Conservation (phyloP, 805 yeast genomes). For the Yamadazyma takamatsuzukensis region DNA sequence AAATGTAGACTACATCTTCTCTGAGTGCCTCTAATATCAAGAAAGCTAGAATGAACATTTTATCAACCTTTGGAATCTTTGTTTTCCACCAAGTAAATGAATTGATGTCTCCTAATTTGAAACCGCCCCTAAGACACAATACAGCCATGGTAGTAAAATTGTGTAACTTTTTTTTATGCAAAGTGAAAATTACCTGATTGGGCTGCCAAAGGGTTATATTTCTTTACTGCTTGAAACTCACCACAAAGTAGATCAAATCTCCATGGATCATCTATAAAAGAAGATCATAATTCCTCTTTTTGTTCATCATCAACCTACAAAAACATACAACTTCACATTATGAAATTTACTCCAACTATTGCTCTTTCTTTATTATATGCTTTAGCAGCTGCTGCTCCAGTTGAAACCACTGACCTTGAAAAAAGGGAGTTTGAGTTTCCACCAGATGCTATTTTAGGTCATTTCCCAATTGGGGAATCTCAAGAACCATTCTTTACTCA, state of each 20-base stretch:
- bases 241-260: neutral
- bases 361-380: conserved; percentile 10
- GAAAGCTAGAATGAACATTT: no score
- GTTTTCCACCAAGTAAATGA: no score
- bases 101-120: no score
- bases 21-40: no score
- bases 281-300: neutral
- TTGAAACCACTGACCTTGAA: conserved; percentile 8
- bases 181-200: conserved; percentile 11
- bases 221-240: conserved; percentile 1
- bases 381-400: conserved; percentile 11
- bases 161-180: no score
- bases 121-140: no score
- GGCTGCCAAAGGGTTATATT: conserved; percentile 10
- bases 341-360: conserved; percentile 13
- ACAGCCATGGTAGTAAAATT: no score
- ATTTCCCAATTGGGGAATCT: conserved; percentile 10
- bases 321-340: conserved; percentile 1
- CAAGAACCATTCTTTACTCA: conserved; percentile 10
- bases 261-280: neutral
- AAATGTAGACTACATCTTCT: no score
- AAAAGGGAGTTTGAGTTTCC: conserved; percentile 8
- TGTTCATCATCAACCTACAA: conserved; percentile 1
- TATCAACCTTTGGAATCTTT: no score
- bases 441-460: conserved; percentile 12